Evolutionary conservation across 352 stramenopile genomes (phyloP).

Genomic region (Globisporangium ultimum): DNA sequence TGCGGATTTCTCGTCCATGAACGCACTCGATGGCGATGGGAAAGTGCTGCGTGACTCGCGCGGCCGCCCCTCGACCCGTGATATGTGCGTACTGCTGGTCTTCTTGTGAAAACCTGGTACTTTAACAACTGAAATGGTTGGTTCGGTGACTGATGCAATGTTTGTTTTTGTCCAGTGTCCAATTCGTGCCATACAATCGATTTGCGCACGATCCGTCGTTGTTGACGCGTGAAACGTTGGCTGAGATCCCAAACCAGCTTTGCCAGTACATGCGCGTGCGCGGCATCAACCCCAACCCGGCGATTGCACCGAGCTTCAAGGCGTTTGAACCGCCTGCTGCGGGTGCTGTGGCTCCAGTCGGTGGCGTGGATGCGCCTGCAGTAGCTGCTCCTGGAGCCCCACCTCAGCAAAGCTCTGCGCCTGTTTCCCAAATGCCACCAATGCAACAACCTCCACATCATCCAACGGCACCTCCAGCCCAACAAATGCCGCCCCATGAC

Average conservation of each 20-base stretch:
- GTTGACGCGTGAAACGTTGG: conserved; percentile 53
- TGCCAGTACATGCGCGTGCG: conserved; percentile 76
- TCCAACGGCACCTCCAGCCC: neutral
- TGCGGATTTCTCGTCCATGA: conserved; percentile 71
- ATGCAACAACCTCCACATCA: neutral
- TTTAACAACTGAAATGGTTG: neutral
- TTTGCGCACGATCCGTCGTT: conserved; percentile 40
- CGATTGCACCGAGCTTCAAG: conserved; percentile 44
- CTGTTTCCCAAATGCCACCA: neutral
- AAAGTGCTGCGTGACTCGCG: conserved; percentile 39
- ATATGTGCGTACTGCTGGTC: conserved; percentile 39
- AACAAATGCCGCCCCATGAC: neutral
- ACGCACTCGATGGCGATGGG: conserved; percentile 57
- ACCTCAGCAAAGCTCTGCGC: conserved; percentile 1
- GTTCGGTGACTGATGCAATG: neutral
- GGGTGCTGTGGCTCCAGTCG: neutral
- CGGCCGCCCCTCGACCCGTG: conserved; percentile 34
- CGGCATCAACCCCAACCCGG: conserved; percentile 44
- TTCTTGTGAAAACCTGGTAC: neutral
- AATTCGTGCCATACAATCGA: conserved; percentile 62
- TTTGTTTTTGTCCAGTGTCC: conserved; percentile 31
- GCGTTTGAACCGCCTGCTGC: conserved; percentile 29
- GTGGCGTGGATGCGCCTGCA: neutral
- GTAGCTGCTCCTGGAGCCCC: conserved; percentile 5
- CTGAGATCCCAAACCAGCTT: conserved; percentile 71